Evolutionary conservation across 345 rosid species (phyloP), one percentile per base, ranked within the genome.

Genomic region (Gossypium anomalum): DNA sequence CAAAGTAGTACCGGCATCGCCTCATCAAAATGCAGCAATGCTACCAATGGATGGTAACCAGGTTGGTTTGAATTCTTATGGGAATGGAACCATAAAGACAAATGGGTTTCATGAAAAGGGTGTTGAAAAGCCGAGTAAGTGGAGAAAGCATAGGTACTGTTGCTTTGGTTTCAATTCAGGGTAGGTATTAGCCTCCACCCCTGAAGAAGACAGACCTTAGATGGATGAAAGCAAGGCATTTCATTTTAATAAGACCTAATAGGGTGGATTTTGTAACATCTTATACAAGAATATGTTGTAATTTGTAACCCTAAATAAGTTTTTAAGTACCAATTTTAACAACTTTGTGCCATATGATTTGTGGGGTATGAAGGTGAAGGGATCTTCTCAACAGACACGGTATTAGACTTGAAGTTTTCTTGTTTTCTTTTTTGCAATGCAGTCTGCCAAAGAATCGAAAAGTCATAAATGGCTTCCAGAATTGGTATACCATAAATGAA

Each of bases 1-100:
- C 77, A 88, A 66, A 78, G 82, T 88, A 81, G 87, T 86, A 49
- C 94, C 86, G 2, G 90, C 85, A 59, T 83, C 87, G 19, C 90
- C 89, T 0, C 86, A 80, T 72, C 80, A 77, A 75, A 77, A 70
- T 43, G 60, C 73, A 53, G 53, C 78, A 25, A 20, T 51, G 16
- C 15, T 14, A 48, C 76, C 76, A 3, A 13, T 9, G 1, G 76
- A 77, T 78, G 62, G 44, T 49, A 49, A 81, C 61, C 88, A 71
- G 45, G 76, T 59, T 38, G 49, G 73, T 4, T 55, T 64, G 41
- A 53, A 12, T 58, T 34, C 81, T 76, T 61, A 72, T 20, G 62
- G 4, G 49, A 72, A 76, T n/a, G 75, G 34, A 51, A 59, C 49
- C 4, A 44, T 27, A 1, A 78, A 72, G 41, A 55, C 73, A 72